Percentiles rank a stretch among this genome's conserved stretches.
These are phyloP conservation scores for Cerioporus squamosus DNA, from an alignment of 1,284 basidiomycete genomes.

Conservation along the genomic window DNA sequence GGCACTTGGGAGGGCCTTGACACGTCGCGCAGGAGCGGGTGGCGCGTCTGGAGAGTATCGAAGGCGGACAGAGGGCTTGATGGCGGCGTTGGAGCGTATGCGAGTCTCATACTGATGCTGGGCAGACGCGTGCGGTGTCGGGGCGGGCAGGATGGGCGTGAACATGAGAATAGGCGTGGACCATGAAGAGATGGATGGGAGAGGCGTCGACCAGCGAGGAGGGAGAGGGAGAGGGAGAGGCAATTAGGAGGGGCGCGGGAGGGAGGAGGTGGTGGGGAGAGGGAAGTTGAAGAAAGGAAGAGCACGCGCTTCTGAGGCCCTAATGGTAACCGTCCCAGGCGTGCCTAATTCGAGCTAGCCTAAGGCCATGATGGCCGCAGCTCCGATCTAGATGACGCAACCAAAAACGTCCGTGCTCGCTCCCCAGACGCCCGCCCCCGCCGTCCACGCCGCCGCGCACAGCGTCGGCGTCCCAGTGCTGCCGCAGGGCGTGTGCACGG, in stretches of 20 bases:
- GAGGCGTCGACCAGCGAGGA: conserved; percentile 47
- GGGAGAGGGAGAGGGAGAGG: conserved; percentile 24
- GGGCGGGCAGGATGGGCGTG: conserved; percentile 29
- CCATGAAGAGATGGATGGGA: conserved; percentile 37
- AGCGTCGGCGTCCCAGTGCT: conserved; percentile 1
- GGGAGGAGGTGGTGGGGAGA: conserved; percentile 36
- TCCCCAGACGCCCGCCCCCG: conserved; percentile 22
- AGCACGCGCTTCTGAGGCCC: conserved; percentile 38
- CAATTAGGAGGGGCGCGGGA: conserved; percentile 30
- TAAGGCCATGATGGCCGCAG: conserved; percentile 37
- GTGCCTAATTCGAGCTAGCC: conserved; percentile 39
- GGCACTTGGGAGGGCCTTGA: conserved; percentile 39
- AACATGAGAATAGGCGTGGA: conserved; percentile 39
- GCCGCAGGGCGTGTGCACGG: conserved; percentile 1
- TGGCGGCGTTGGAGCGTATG: conserved; percentile 54
- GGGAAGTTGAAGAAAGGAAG: conserved; percentile 42
- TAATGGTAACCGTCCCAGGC: conserved; percentile 38
- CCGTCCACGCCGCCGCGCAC: conserved; percentile 5
- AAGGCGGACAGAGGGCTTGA: conserved; percentile 54
- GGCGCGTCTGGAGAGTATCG: conserved; percentile 46
- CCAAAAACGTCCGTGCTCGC: conserved; percentile 31
- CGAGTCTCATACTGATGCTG: conserved; percentile 57
- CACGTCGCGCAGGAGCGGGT: conserved; percentile 37
- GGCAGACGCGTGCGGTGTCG: conserved; percentile 23
- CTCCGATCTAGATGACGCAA: conserved; percentile 41